Evolutionary conservation across 805 yeast genomes (phyloP), one percentile per base, ranked within the genome.

Genomic region (Ogataea ramenticola): DNA sequence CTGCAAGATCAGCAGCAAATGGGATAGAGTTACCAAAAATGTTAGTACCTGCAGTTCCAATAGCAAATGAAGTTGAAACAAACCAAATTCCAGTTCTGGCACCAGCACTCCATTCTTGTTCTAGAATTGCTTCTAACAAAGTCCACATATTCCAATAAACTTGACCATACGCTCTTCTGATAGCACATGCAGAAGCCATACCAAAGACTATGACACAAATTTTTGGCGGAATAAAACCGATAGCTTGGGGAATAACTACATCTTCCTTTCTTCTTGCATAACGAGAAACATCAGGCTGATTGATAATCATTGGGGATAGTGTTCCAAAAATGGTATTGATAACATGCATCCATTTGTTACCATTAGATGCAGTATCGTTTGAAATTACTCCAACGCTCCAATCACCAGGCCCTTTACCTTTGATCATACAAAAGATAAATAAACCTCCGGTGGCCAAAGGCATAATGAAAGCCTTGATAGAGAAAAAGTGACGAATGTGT

Each of bases 121-220:
- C 62, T 10, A 56, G 42, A 34, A 59, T 57, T 14, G 59, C 62
- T 14, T 45, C 41, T 32, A 55, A 36, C 31, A 57, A 44, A 27
- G 53, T 61, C 62, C 62, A 58, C 53, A 53, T 54, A 35, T 50
- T 57, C 63, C 63, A 58, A 42, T 58, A 58, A 2, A 52, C 49
- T 5, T 36, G 43, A 19, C 61, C 55, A 32, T 52, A 52, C 1
- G 47, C 54, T 40, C 53, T 50, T 17, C 45, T 40, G 20, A 49
- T 41, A 6, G 56, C 46, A 43, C 45, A 42, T n/a, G 46, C 44
- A n/a, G 50, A 29, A 3, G 49, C 54, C 56, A 52, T 52, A 22
- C 56, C 54, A 26, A 52, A 46, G 16, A 50, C 29, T 3, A 47
- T 35, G n/a, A 50, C 49, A 29, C 44, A 38, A 24, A 50, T 36